phyloP scores from a whole-genome alignment of 139 green algal species.

The Coelastrella sp. region DNA sequence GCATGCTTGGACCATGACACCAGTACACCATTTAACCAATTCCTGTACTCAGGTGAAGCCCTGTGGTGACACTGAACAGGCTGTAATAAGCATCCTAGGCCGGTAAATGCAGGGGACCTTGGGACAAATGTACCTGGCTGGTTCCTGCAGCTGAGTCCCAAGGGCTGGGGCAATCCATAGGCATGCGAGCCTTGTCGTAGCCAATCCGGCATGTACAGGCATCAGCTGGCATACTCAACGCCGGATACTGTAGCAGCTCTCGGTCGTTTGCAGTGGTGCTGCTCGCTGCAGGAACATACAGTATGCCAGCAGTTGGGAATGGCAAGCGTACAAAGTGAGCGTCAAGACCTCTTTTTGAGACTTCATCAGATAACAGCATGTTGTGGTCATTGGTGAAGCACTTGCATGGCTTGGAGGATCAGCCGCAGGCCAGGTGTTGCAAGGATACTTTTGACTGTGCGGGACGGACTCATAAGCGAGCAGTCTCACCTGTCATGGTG shows the following conservation, averaged over 20 bases:
- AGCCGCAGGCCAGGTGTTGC: too few relatives aligned
- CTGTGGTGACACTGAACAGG: neutral
- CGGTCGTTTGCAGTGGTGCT: neutral
- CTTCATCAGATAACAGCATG: too few relatives aligned
- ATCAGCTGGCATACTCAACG: neutral
- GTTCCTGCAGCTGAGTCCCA: slow-evolving; percentile 24
- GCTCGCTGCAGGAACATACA: neutral
- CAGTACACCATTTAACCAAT: too few relatives aligned
- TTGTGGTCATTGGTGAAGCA: too few relatives aligned
- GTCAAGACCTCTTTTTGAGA: too few relatives aligned
- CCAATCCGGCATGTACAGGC: slow-evolving; percentile 9
- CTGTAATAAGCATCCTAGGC: neutral
- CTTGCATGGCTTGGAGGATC: too few relatives aligned
- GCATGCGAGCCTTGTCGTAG: neutral
- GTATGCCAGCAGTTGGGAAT: too few relatives aligned
- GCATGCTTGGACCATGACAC: too few relatives aligned
- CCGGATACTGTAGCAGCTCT: slow-evolving; percentile 39
- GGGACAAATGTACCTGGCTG: neutral
- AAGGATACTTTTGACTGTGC: too few relatives aligned
- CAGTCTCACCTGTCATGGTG: too few relatives aligned
- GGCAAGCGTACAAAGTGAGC: too few relatives aligned
- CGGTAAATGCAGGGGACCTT: neutral
- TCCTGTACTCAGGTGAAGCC: neutral
- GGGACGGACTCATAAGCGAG: too few relatives aligned
- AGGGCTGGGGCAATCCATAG: slow-evolving; percentile 17